These are phyloP conservation scores for Amanita fuliginea DNA, from an alignment of 768 basidiomycete species.

Conservation along the genomic window DNA sequence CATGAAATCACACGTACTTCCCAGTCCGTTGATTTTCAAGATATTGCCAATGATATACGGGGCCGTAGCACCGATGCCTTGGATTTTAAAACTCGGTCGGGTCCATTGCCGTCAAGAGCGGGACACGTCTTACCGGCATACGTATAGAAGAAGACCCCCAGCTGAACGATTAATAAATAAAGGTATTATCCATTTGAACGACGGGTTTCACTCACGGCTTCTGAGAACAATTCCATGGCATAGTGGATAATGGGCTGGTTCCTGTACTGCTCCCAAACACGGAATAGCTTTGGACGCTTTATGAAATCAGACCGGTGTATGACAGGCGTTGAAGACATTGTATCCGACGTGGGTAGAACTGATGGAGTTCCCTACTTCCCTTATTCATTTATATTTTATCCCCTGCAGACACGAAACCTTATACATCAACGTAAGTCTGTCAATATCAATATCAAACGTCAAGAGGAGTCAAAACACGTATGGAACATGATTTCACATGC, in stretches of 20 bases:
- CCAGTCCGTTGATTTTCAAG: conserved; percentile 1
- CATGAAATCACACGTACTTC: background rate
- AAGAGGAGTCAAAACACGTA: too few relatives aligned
- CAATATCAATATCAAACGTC: too few relatives aligned
- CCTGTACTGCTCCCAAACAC: conserved; percentile 38
- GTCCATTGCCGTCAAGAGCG: background rate
- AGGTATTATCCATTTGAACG: background rate
- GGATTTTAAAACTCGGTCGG: background rate
- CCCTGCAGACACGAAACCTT: too few relatives aligned
- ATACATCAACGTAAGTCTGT: too few relatives aligned
- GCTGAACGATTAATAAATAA: conserved; percentile 18
- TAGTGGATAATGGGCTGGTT: conserved; percentile 34
- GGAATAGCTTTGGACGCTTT: conserved; percentile 26
- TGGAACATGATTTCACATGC: too few relatives aligned
- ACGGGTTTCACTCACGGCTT: conserved; percentile 30
- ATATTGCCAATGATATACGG: conserved; percentile 16
- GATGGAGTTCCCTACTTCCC: background rate
- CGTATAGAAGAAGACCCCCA: conserved; percentile 53
- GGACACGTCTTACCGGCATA: conserved; percentile 29
- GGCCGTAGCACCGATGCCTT: conserved; percentile 46
- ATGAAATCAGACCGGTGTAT: conserved; percentile 32
- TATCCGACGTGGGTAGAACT: background rate
- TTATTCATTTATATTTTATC: background rate
- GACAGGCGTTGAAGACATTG: conserved; percentile 15
- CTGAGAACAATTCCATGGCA: conserved; percentile 49